Conservation (phyloP, 345 rosid species). For the Eucalyptus camaldulensis region DNA sequence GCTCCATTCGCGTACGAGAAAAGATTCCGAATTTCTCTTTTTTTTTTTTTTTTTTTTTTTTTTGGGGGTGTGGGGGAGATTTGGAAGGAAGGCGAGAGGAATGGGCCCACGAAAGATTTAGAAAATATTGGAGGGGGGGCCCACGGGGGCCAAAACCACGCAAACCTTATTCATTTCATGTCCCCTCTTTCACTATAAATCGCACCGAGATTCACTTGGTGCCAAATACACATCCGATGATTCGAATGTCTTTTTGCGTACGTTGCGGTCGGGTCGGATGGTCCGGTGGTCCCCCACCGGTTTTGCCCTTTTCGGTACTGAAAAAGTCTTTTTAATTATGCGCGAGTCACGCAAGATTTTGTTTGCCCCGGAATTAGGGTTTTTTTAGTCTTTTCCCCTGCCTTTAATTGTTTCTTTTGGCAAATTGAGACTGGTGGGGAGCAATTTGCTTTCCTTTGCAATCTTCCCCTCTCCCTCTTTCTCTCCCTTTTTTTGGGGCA, state of each 20-base stretch:
- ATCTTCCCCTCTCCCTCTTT: neutral
- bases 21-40: neutral
- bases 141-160: neutral
- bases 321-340: neutral
- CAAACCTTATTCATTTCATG: neutral
- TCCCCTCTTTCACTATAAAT: neutral
- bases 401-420: neutral
- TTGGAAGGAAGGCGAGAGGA: neutral
- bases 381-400: neutral
- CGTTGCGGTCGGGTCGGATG: neutral
- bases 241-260: neutral
- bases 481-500: neutral
- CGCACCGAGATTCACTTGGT: neutral
- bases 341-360: neutral
- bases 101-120: neutral
- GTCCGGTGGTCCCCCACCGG: neutral
- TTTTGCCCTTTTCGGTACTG: neutral
- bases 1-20: neutral
- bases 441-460: neutral
- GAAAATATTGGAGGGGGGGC: neutral
- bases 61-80: neutral
- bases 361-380: neutral
- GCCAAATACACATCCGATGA: neutral
- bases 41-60: too few species aligned
- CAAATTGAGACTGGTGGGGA: neutral